Evolutionary conservation across 257 asterid genomes (phyloP), one percentile per base, ranked within the genome.

Genomic region (Paulownia fortunei): DNA sequence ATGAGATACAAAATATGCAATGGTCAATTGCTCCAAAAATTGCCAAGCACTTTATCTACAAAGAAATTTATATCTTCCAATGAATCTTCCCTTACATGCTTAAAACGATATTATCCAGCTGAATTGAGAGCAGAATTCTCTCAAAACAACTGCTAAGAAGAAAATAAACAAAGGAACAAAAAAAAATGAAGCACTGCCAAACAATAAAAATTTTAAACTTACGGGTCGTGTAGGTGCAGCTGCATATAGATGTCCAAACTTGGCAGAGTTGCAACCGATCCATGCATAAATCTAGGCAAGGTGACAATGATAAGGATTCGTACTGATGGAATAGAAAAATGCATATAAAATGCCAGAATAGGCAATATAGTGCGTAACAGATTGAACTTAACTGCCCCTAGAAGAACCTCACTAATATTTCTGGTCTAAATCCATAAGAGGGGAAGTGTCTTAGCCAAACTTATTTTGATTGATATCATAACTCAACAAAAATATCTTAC

Each of bases 251-350:
- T 96, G 88, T 54, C 99, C 99, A 59, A 96, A 83, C 80, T 91
- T 93, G 41, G 97, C 76, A 73, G 99, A 91, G 76, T 87, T 91
- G 86, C 92, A 93, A 76, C 99, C 97, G 37, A 96, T 83, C 98
- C 99, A 96, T 13, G 85, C 96, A 82, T 92, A 93, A 81, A 96
- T 89, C 99, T 95, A 80, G 15, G 81, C 42, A 30, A 69, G n/a
- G 58, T 77, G 51, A 32, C 11, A 26, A 5, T 39, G 16, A 41
- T 24, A 18, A 70, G n/a, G 42, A 59, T 74, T 46, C 19, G 65
- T 47, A 54, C 61, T 47, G 70, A 36, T 65, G 19, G 24, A 67
- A 34, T 70, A 34, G n/a, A 66, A 26, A 71, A 8, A 21, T 34
- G 49, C 13, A 27, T 23, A 23, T 24, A 18, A 8, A 49, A 23